phyloP scores from a whole-genome alignment of 352 stramenopile species.

The Globisporangium iwayamae region DNA sequence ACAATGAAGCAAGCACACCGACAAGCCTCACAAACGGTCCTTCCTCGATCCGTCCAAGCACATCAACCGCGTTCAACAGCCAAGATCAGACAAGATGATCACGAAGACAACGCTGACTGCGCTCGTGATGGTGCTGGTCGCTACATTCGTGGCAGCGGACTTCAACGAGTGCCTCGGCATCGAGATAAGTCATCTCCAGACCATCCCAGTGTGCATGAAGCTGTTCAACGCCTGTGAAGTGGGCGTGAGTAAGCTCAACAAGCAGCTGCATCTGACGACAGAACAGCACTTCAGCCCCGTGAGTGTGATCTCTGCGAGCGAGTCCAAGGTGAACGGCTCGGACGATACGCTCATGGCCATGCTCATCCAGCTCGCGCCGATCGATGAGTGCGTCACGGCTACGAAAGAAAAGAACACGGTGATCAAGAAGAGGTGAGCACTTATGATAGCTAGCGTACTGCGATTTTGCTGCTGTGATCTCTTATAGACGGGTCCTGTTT shows the following conservation, averaged over 20 bases:
- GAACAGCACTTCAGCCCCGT: conserved; percentile 37
- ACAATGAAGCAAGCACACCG: not conserved
- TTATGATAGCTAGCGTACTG: not conserved
- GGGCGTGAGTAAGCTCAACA: conserved; percentile 49
- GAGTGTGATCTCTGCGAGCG: conserved; percentile 61
- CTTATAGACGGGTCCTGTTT: not conserved
- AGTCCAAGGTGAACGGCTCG: conserved; percentile 33
- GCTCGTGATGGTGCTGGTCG: not conserved
- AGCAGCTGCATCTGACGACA: conserved; percentile 29
- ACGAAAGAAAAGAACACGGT: not conserved
- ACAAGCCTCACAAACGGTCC: not conserved
- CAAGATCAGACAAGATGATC: not conserved
- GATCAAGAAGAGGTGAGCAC: conserved; percentile 1
- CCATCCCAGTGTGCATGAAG: conserved; percentile 25
- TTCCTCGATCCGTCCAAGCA: not conserved
- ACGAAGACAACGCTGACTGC: not conserved
- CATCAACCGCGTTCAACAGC: conserved; percentile 5
- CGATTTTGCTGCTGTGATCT: not conserved
- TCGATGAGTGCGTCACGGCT: conserved; percentile 26
- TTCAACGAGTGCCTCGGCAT: conserved; percentile 59
- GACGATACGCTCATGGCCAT: conserved; percentile 47
- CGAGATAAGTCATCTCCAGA: conserved; percentile 37
- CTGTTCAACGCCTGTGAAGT: conserved; percentile 46
- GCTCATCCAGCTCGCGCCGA: conserved; percentile 50
- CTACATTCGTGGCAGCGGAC: conserved; percentile 14